phyloP scores from a whole-genome alignment of 2,329 filamentous ascomycete genomes.

The Pseudogymnoascus sp. region DNA sequence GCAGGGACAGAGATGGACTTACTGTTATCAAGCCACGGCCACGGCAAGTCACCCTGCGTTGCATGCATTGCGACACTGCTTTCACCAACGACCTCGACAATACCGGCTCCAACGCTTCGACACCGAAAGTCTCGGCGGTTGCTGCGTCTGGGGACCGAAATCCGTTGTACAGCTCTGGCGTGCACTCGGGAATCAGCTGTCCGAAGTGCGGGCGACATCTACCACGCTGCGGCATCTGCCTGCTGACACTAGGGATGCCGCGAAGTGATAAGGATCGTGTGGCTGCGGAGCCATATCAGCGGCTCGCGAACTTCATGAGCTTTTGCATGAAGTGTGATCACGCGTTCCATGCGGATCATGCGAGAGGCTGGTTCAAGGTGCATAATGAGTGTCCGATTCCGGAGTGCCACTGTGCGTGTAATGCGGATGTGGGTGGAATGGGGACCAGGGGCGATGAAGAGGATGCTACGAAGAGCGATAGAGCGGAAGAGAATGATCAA shows the following conservation, averaged over 20 bases:
- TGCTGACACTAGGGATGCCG: conserved; percentile 58
- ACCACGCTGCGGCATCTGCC: conserved; percentile 59
- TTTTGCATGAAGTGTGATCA: conserved; percentile 64
- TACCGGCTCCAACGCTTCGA: conserved; percentile 17
- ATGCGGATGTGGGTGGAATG: conserved; percentile 15
- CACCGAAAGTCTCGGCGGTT: conserved; percentile 15
- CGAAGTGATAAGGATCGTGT: conserved; percentile 49
- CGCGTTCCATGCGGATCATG: conserved; percentile 60
- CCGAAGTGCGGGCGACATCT: conserved; percentile 60
- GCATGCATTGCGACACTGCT: conserved; percentile 65
- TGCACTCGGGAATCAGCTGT: conserved; percentile 55
- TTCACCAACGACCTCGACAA: conserved; percentile 36
- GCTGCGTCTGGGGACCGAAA: conserved; percentile 33
- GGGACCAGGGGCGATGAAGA: neutral
- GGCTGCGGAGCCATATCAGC: conserved; percentile 34
- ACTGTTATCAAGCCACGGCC: conserved; percentile 58
- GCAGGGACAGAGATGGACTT: conserved; percentile 52
- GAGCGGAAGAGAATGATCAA: neutral
- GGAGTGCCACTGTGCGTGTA: conserved; percentile 58
- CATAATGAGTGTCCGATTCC: conserved; percentile 61
- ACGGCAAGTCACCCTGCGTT: conserved; percentile 66
- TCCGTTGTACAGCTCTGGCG: conserved; percentile 49
- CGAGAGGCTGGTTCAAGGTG: conserved; percentile 56
- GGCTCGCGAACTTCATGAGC: conserved; percentile 51
- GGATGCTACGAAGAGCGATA: neutral